A percentile compares a stretch with the other conserved stretches of the same genome.
Conservation (phyloP, 768 basidiomycete genomes). For the Lactifluus subvellereus region DNA sequence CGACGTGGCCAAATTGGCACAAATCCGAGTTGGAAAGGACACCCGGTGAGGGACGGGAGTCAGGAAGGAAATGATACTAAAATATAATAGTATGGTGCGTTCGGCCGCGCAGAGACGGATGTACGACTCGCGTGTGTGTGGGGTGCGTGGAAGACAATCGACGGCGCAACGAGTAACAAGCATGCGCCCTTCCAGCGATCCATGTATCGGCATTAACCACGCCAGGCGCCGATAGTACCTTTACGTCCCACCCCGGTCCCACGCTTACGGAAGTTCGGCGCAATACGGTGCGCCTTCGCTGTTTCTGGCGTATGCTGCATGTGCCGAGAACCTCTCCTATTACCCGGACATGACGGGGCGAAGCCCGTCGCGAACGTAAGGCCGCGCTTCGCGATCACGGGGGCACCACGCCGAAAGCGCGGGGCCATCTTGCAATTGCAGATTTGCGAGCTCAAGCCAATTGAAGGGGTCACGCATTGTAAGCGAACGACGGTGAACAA, state of each 20-base stretch:
- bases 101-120: background rate
- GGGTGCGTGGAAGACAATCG: background rate
- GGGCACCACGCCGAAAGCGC: background rate
- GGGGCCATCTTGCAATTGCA: too few species aligned
- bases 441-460: too few species aligned
- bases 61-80: background rate
- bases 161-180: background rate
- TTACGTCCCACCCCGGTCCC: background rate
- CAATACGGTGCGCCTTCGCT: slow-evolving; percentile 1
- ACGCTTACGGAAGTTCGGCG: slow-evolving; percentile 19
- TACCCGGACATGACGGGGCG: slow-evolving; percentile 16
- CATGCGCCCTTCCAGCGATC: background rate
- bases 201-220: background rate
- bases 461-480: background rate
- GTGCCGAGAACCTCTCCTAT: background rate
- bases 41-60: background rate
- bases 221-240: slow-evolving; percentile 5
- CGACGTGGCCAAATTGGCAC: background rate
- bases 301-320: background rate
- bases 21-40: background rate
- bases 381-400: slow-evolving; percentile 15
- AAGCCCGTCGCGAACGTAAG: slow-evolving; percentile 16
- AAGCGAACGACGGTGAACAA: too few species aligned
- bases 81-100: background rate
- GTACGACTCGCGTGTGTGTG: slow-evolving; percentile 15